Evolutionary conservation across 2,329 filamentous ascomycete genomes (phyloP), one percentile per base, ranked within the genome.

Genomic region (Alternaria sp.): DNA sequence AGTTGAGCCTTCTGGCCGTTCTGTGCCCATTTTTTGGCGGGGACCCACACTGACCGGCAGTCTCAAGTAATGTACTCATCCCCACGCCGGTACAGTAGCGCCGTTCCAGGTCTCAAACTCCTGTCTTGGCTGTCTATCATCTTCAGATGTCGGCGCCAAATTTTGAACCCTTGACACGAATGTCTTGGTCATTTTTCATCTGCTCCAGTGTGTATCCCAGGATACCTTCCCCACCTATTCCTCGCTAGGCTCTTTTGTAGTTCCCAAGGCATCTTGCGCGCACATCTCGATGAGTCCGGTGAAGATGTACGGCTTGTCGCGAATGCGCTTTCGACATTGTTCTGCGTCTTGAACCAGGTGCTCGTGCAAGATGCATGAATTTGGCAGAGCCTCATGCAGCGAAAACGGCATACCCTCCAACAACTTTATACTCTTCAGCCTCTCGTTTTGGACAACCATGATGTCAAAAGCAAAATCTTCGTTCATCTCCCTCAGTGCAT

Each of bases 61-160:
- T 59, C 56, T 62, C 55, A 58, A 37, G 26, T 66, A 64, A 58
- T 62, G 53, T 67, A 62, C 66, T 64, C 55, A 37, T 58, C 49
- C 30, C 58, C 49, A 44, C 49, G 58, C 28, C 30, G 45, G 53
- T 37, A 58, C 41, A 62, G 53, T 63, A 56, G 60, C 50, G 57
- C 20, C 44, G 45, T 51, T 58, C 28, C 45, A 58, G 21, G 21
- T 58, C 46, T n/a, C 30, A 50, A 51, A 21, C 33, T 58, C 46
- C 49, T 53, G 41, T 60, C 47, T 60, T 37, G 50, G 58, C 37
- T 50, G 26, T 55, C 18, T 15, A 26, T 33, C 37, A 18, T 28
- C 28, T 25, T 12, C 25, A 45, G 21, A 46, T 7, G 12, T n/a
- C 26, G 37, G 26, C 37, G 18, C 18, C 33, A 8, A 30, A 41